Percentiles rank a stretch among this genome's conserved stretches.
phyloP scores from a whole-genome alignment of 2,329 filamentous ascomycete species.

The Penicillium sp. region DNA sequence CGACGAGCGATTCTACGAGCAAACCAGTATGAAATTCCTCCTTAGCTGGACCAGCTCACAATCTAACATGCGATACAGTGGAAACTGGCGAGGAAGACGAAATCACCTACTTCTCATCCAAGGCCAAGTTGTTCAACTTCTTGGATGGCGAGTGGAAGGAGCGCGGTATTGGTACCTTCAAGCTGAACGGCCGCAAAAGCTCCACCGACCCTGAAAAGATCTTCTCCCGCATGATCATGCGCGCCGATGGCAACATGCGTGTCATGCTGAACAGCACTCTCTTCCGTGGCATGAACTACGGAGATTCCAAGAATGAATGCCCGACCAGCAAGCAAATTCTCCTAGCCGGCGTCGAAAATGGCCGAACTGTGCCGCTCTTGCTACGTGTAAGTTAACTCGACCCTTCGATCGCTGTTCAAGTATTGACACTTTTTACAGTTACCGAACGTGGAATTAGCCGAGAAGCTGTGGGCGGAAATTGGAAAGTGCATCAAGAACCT shows the following conservation, averaged over 20 bases:
- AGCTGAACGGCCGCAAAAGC: constrained; percentile 66
- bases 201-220: constrained; percentile 50
- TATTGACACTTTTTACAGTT: constrained; percentile 24
- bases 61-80: constrained; percentile 48
- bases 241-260: constrained; percentile 81
- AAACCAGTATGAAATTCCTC: constrained; percentile 58
- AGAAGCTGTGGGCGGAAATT: constrained; percentile 47
- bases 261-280: constrained; percentile 83
- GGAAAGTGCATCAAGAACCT: constrained; percentile 26
- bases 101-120: constrained; percentile 65
- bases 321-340: constrained; percentile 66
- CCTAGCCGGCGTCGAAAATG: constrained; percentile 56
- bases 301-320: constrained; percentile 58
- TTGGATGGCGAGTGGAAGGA: constrained; percentile 80
- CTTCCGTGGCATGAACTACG: constrained; percentile 72
- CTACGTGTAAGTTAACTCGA: constrained; percentile 49
- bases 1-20: constrained; percentile 49
- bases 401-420: neutral
- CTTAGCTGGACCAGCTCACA: neutral
- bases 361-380: constrained; percentile 50
- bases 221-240: constrained; percentile 73
- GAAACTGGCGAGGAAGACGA: constrained; percentile 88
- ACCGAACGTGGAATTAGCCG: constrained; percentile 44
- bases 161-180: constrained; percentile 75
- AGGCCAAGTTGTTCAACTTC: constrained; percentile 81